phyloP scores from a whole-genome alignment of 805 yeast species.

The Osmozyma mogii region DNA sequence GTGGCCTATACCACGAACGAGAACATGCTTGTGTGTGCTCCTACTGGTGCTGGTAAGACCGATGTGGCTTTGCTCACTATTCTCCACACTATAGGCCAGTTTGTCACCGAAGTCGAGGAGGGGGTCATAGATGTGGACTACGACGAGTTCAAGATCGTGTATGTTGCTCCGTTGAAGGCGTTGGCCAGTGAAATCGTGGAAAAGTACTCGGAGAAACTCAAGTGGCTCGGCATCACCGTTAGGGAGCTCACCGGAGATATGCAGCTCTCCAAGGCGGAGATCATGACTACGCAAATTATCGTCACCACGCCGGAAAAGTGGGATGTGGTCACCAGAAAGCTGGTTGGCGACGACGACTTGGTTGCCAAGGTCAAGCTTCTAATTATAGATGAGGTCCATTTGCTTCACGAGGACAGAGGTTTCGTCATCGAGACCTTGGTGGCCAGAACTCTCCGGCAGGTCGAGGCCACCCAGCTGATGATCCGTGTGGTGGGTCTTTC shows the following conservation, averaged over 20 bases:
- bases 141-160: conserved; percentile 82
- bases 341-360: conserved; percentile 46
- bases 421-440: conserved; percentile 83
- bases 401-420: conserved; percentile 95
- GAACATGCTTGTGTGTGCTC: conserved; percentile 51
- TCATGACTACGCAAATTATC: conserved; percentile 72
- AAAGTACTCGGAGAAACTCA: conserved; percentile 67
- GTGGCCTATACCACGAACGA: conserved; percentile 91
- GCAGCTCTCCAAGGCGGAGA: conserved; percentile 81
- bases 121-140: conserved; percentile 60
- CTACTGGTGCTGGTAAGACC: conserved; percentile 17
- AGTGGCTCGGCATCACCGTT: conserved; percentile 81
- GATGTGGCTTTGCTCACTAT: conserved; percentile 15
- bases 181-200: conserved; percentile 95
- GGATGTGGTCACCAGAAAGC: conserved; percentile 96
- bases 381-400: conserved; percentile 94
- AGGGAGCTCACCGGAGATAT: conserved; percentile 92
- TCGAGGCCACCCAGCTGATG: conserved; percentile 78
- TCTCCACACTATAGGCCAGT: conserved; percentile 66
- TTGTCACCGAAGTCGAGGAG: conserved; percentile 40
- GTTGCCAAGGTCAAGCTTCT: conserved; percentile 73
- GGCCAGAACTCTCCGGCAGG: conserved; percentile 80
- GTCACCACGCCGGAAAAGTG: conserved; percentile 93
- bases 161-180: conserved; percentile 91
- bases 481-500: conserved; percentile 15